Conservation (phyloP, 108 stramenopile genomes). For the Cafeteria roenbergensis region DNA sequence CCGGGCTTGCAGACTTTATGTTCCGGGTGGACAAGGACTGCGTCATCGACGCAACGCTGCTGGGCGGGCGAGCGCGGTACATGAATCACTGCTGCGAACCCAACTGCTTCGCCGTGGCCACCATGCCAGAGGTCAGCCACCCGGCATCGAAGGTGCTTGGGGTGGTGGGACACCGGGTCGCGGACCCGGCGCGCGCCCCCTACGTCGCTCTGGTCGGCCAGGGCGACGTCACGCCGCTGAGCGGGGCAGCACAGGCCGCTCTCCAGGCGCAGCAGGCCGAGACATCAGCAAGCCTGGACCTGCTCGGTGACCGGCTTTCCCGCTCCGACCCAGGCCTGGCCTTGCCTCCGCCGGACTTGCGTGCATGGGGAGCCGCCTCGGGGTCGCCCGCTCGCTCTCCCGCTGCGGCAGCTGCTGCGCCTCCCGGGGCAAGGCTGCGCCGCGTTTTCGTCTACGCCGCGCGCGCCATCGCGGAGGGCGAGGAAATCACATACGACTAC, state of each 20-base stretch:
- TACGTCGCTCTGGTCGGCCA: too few relatives aligned
- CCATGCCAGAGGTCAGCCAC: slow-evolving; percentile 54
- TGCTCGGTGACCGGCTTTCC: too few relatives aligned
- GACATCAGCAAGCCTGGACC: too few relatives aligned
- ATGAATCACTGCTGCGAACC: slow-evolving; percentile 85
- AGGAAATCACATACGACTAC: slow-evolving; percentile 94
- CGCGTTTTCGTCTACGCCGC: slow-evolving; percentile 71
- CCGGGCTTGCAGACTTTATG: slow-evolving; percentile 79
- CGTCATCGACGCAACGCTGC: slow-evolving; percentile 36
- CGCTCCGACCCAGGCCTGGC: too few relatives aligned
- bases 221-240: too few relatives aligned
- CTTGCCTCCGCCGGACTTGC: too few relatives aligned
- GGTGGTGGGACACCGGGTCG: too few relatives aligned
- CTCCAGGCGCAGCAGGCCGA: too few relatives aligned
- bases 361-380: slow-evolving; percentile 19
- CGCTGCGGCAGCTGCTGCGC: not conserved
- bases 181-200: too few relatives aligned
- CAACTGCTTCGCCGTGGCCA: slow-evolving; percentile 71
- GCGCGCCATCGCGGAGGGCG: slow-evolving; percentile 63
- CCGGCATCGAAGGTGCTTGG: too few relatives aligned
- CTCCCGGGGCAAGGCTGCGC: not conserved
- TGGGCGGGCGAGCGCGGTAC: slow-evolving; percentile 80
- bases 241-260: too few relatives aligned
- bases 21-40: slow-evolving; percentile 66
- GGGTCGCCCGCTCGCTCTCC: not conserved